Evolutionary conservation across 352 stramenopile genomes (phyloP).

Genomic region (Thalassiosira pacifica): DNA sequence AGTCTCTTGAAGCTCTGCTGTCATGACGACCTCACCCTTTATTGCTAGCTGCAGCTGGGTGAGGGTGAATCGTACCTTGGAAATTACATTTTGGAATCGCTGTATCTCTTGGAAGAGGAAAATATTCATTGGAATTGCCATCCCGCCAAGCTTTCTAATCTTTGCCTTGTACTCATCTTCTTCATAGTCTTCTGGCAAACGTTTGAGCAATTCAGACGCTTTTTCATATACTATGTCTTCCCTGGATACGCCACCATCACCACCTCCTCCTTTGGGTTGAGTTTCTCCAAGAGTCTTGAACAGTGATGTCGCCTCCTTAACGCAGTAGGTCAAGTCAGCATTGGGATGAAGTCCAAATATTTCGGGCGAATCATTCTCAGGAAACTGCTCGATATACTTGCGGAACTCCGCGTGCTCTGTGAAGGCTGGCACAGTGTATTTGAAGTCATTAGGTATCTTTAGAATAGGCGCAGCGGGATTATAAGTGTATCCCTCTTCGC

Average conservation of each 20-base stretch:
- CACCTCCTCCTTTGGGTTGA: conserved; percentile 93
- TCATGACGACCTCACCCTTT: conserved; percentile 98
- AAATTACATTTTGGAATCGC: conserved; percentile 95
- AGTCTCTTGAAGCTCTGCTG: conserved; percentile 94
- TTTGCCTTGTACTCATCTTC: conserved; percentile 98
- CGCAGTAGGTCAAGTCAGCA: conserved; percentile 97
- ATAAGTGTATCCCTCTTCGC: conserved; percentile 92
- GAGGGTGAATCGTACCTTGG: conserved; percentile 95
- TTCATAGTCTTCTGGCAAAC: conserved; percentile 96
- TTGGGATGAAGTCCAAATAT: conserved; percentile 99
- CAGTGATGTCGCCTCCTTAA: conserved; percentile 95
- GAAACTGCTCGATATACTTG: conserved; percentile 94
- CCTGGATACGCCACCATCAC: conserved; percentile 91
- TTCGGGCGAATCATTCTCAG: conserved; percentile 97
- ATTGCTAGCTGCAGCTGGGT: conserved; percentile 97
- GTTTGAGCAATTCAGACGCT: conserved; percentile 92
- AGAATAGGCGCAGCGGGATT: conserved; percentile 95
- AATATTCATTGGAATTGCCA: conserved; percentile 97
- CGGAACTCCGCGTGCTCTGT: conserved; percentile 94
- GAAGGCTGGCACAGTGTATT: conserved; percentile 93
- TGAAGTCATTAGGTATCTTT: conserved; percentile 96
- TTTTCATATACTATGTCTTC: conserved; percentile 98
- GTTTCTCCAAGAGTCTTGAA: conserved; percentile 95
- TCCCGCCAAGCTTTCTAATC: conserved; percentile 95
- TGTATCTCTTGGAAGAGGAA: conserved; percentile 99